A percentile compares a stretch with the other conserved stretches of the same genome.
Conservation (phyloP, 805 yeast species). For the Tetrapisispora pingtungensis region DNA sequence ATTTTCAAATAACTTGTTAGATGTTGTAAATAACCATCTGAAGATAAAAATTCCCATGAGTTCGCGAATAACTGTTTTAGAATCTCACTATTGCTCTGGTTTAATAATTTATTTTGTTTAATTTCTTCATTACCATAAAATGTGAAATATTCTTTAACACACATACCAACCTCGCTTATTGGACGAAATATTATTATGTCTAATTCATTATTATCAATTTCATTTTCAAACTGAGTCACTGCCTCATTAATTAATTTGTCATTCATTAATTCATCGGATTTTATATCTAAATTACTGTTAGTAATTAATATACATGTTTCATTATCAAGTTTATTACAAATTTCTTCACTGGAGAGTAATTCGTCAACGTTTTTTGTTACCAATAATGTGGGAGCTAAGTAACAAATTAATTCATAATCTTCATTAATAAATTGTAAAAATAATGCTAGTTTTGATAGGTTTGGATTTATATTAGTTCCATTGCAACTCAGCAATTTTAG, state of each 20-base stretch:
- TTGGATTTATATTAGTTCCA: not conserved
- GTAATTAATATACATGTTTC: slow-evolving; percentile 28
- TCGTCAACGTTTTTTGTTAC: slow-evolving; percentile 25
- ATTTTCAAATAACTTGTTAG: slow-evolving; percentile 1
- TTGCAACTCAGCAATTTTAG: not conserved
- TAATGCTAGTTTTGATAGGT: slow-evolving; percentile 9
- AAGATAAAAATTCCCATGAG: slow-evolving; percentile 24
- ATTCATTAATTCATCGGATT: not conserved
- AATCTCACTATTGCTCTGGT: slow-evolving; percentile 16
- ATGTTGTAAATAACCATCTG: slow-evolving; percentile 13
- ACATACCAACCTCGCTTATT: slow-evolving; percentile 23
- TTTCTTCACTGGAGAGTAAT: slow-evolving; percentile 17
- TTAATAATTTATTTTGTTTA: slow-evolving; percentile 8
- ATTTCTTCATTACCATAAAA: slow-evolving; percentile 19
- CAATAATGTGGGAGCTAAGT: slow-evolving; percentile 24
- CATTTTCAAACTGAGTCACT: not conserved
- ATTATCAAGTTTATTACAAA: slow-evolving; percentile 26
- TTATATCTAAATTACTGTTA: slow-evolving; percentile 7
- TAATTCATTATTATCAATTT: slow-evolving; percentile 3
- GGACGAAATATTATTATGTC: slow-evolving; percentile 23
- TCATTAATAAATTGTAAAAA: slow-evolving; percentile 15
- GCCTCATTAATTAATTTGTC: not conserved
- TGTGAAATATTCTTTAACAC: slow-evolving; percentile 26
- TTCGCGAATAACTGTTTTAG: slow-evolving; percentile 23
- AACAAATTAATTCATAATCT: slow-evolving; percentile 23